Evolutionary conservation across 1,284 basidiomycete genomes (phyloP).

Genomic region (Exobasidium rhododendri): DNA sequence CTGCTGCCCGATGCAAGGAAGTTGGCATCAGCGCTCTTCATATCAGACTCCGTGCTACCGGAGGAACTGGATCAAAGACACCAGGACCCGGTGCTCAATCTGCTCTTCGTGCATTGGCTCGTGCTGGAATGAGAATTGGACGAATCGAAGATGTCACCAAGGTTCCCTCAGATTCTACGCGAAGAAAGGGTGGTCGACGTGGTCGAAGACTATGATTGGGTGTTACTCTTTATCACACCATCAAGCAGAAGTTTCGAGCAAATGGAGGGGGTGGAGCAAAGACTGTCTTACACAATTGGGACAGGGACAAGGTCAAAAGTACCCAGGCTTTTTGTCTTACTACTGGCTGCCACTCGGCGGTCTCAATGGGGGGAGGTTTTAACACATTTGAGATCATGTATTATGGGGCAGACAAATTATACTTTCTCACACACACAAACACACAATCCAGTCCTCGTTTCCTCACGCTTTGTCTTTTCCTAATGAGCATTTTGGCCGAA

Average conservation of each 20-base stretch:
- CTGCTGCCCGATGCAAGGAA: conserved; percentile 93
- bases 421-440: not conserved
- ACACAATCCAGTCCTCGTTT: not conserved
- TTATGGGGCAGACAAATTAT: no score
- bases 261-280: not conserved
- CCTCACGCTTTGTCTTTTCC: not conserved
- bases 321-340: not conserved
- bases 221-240: not conserved
- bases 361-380: not conserved
- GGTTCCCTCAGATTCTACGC: conserved; percentile 92
- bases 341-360: not conserved
- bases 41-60: conserved; percentile 96
- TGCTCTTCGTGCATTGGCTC: conserved; percentile 95
- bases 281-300: not conserved
- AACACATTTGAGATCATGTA: not conserved
- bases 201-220: conserved; percentile 81
- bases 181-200: conserved; percentile 99
- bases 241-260: no score
- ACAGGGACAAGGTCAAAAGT: not conserved
- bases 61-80: conserved; percentile 97
- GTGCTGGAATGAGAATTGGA: conserved; percentile 97
- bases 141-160: conserved; percentile 91
- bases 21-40: conserved; percentile 96
- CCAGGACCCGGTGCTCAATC: conserved; percentile 97
- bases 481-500: no score